phyloP scores from a whole-genome alignment of 805 yeast genomes.

The Kodamaea kakaduensis region DNA sequence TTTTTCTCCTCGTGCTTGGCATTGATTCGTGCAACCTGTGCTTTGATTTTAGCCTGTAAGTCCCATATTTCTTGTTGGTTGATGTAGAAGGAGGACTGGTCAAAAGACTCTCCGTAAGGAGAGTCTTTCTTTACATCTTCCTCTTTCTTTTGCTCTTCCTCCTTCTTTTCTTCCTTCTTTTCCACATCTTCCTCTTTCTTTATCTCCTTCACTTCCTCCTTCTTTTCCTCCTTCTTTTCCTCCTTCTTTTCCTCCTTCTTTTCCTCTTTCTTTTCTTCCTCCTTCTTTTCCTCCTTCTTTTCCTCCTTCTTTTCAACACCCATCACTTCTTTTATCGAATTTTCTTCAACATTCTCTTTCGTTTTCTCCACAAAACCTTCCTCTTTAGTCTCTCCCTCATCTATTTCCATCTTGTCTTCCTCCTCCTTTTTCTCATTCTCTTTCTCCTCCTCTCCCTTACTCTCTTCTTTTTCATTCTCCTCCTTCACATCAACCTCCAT shows the following conservation, averaged over 20 bases:
- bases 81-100: slow-evolving; percentile 20
- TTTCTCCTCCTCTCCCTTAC: slow-evolving; percentile 22
- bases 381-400: neutral
- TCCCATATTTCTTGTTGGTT: slow-evolving; percentile 43
- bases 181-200: neutral
- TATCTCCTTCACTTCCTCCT: neutral
- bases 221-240: neutral
- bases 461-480: slow-evolving; percentile 18
- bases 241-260: neutral
- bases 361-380: too few relatives aligned
- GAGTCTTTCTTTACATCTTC: neutral
- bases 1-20: slow-evolving; percentile 54
- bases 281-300: slow-evolving; percentile 16
- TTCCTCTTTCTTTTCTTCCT: neutral
- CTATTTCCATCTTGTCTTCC: neutral
- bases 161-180: neutral
- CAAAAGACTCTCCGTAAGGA: slow-evolving; percentile 14
- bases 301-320: too few relatives aligned
- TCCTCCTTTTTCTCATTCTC: neutral
- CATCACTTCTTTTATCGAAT: neutral
- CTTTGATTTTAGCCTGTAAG: slow-evolving; percentile 43
- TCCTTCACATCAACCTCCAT: slow-evolving; percentile 7
- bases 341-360: too few relatives aligned
- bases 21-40: slow-evolving; percentile 40
- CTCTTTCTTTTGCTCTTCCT: neutral